Percentiles rank a stretch among this genome's conserved stretches.
Evolutionary conservation across 179 eudicot species (phyloP).

Genomic region (Beta lomatogona): DNA sequence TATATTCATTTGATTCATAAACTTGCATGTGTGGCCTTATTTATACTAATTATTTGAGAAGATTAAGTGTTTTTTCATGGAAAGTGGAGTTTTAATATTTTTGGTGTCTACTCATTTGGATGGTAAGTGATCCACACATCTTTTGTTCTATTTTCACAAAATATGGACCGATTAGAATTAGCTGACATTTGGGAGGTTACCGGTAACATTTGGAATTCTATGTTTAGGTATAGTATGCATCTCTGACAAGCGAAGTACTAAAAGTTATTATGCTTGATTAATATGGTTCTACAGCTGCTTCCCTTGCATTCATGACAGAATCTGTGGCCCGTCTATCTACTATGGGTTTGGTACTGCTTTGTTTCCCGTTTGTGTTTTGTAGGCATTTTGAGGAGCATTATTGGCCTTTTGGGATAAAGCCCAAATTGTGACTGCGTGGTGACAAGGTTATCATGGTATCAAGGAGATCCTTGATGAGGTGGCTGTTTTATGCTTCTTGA

Average conservation of each 20-base stretch:
- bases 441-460: neutral
- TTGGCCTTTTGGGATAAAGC: neutral
- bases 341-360: neutral
- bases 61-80: neutral
- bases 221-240: neutral
- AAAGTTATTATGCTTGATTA: neutral
- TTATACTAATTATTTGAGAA: neutral
- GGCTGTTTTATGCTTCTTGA: neutral
- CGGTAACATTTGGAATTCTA: neutral
- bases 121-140: neutral
- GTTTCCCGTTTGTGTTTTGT: neutral
- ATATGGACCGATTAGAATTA: neutral
- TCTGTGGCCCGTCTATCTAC: neutral
- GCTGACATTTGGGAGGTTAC: neutral
- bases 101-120: neutral
- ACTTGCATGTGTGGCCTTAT: neutral
- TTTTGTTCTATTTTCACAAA: neutral
- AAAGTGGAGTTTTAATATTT: neutral
- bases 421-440: neutral
- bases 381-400: neutral
- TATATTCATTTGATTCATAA: neutral
- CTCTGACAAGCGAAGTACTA: neutral
- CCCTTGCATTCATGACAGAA: neutral
- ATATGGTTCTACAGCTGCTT: neutral
- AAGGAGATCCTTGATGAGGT: neutral